Conservation (phyloP, 164 flowering plant genomes). For the Aristolochia fimbriata region DNA sequence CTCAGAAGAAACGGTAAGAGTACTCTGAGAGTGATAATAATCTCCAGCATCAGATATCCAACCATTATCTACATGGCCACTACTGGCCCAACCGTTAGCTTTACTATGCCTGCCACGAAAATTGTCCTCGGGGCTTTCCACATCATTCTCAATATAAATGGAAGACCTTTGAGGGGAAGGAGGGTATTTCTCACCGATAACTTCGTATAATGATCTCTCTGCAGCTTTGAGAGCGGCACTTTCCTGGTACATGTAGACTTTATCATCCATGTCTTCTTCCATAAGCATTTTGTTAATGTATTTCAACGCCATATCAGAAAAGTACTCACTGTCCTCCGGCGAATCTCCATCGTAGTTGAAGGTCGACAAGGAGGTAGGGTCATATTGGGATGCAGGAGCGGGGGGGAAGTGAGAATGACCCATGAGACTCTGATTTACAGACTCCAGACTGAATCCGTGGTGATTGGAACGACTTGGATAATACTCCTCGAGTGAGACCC, state of each 20-base stretch:
- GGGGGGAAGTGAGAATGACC: conserved; percentile 15
- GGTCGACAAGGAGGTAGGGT: conserved; percentile 5
- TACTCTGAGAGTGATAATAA: conserved; percentile 7
- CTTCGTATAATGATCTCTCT: conserved; percentile 73
- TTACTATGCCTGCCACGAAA: conserved; percentile 4
- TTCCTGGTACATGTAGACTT: conserved; percentile 64
- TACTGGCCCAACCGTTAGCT: conserved; percentile 5
- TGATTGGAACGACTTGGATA: conserved; percentile 9
- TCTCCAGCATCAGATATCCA: conserved; percentile 17
- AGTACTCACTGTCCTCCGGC: conserved; percentile 53
- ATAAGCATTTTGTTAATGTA: conserved; percentile 76
- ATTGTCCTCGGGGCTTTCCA: conserved; percentile 15
- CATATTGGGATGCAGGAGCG: conserved; percentile 5
- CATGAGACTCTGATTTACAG: conserved; percentile 14
- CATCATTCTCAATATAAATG: conserved; percentile 14
- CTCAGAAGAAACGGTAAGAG: conserved; percentile 3
- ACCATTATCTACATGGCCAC: conserved; percentile 9
- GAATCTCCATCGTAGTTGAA: conserved; percentile 32
- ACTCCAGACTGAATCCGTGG: conserved; percentile 8
- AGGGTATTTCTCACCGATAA: conserved; percentile 62
- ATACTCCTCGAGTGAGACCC: conserved; percentile 12
- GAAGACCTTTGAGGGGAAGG: conserved; percentile 42
- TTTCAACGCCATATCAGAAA: conserved; percentile 56
- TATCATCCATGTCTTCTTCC: conserved; percentile 91
- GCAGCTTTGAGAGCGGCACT: conserved; percentile 75